Base-by-base conservation (phyloP, 208 protist genomes). In the Trypanosoma caninum region DNA sequence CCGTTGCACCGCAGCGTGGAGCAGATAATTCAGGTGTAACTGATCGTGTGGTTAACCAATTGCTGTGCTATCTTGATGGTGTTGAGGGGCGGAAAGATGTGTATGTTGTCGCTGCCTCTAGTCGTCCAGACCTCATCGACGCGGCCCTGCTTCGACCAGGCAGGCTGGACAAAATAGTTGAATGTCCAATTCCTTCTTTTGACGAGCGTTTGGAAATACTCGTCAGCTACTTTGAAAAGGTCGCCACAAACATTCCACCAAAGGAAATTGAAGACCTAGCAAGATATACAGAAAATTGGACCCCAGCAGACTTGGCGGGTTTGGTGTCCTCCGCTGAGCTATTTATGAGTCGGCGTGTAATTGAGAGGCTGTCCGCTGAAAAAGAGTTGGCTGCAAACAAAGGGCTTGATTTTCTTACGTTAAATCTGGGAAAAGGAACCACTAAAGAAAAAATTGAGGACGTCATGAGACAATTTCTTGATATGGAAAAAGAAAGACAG, bases 41-140 rank as follows among this genome's bases (percentile, higher is more conserved):
- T 14, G 96, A 98, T 66, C 79, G 98, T 31, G 97, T 99, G 1
- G 89, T 99, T 6, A 96, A 95, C 58, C 97, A 99, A 71, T 80
- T 99, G 6, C 75, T 99, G 30, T 97, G 78, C 33, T 98, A 99
- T 79, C 88, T 99, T 63, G 98, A 99, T 72, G 98, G 98, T 28
- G 91, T 99, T 14, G 89, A 97, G 62, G 80, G 72, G n/a, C 76
- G 87, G 50, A 87, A 90, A 65, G 80, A 93, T 65, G 97, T 99
- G 1, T 96, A 97, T 59, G 96, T 99, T 0, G 87, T 99, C n/a
- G 99, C 96, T 10, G 98, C 98, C 9, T 99, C 98, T 27, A 99
- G 98, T 60, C 76, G 98, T 37, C 98, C 98, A 2, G 98, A 99
- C 78, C 69, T 98, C 13, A 97, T 99, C 37, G 97, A 98, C 74